Evolutionary conservation across 2,329 filamentous ascomycete species (phyloP), one percentile per base, ranked within the genome.

Genomic region (Xylaria sp.): DNA sequence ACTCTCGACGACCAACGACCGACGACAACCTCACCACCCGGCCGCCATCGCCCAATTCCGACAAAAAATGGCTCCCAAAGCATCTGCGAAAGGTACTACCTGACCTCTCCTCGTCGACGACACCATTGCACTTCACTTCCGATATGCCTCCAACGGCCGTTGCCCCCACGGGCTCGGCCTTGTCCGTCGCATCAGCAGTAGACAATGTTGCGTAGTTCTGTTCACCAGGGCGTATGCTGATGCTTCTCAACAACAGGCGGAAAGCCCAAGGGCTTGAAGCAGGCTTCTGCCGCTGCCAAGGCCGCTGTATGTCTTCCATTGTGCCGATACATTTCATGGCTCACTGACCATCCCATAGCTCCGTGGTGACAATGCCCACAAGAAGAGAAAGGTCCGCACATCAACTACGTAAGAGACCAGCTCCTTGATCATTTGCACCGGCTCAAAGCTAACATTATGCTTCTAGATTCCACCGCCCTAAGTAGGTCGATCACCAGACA

Each of bases 221-320:
- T 69, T 66, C 75, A 80, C 76, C 70, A 89, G 88, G 84, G 89
- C 89, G 88, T 90, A 89, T 91, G 89, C 88, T 91, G 88, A 90
- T 90, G 87, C 85, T 80, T 84, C 80, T 77, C 75, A 80, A 67
- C 69, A 76, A 83, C 80, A 90, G 88, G 85, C 83, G 84, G 81
- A 77, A 81, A 83, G 78, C 80, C 85, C 77, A 89, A 89, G 84
- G 87, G 87, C 80, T 81, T 86, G 83, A 96, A 96, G 89, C 91
- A 97, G 90, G 96, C 96, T 86, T 92, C 90, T 80, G 90, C 91
- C 82, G 96, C 96, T 83, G 93, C 96, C 80, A 98, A 99, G 90
- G 93, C 96, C 83, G 92, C 94, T 81, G 91, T 98, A 71, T 54
- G 69, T 71, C 20, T 61, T 28, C 48, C 36, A 58, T 4, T 2